Base-by-base conservation (phyloP, 805 yeast genomes). In the Saccharomycopsis oosterbeekiorum region DNA sequence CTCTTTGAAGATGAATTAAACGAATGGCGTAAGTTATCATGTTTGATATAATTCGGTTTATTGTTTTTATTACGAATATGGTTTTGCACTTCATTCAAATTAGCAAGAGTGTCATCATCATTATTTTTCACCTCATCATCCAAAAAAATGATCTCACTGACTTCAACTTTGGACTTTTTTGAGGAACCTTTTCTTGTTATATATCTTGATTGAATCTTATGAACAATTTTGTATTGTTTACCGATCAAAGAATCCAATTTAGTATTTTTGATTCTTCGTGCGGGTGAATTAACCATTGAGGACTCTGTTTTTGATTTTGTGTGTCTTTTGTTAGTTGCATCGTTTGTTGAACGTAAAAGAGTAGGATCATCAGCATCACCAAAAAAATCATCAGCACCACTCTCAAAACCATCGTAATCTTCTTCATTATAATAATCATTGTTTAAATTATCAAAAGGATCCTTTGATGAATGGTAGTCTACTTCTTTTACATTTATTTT, bases 81-180 rank as follows among this genome's bases (percentile, higher is more conserved):
- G 3, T 29, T 6, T 29, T 29, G 34, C 6, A 29, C 34, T 15
- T 51, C 24, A 51, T 14, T 51, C 10, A 24, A 51, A 51, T 24
- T 14, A 51, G n/a, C 24, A 17, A 4, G 12, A 5, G 37, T 4
- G 9, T 29, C 39, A 3, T 21, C 37, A 24, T 34, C 21, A 9
- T 34, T 29, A 11, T 9, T 17, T 29, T 26, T 17, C 11, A 15
- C 11, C 10, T 51, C 39, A 26, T 24, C 14, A n/a, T 59, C 47
- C 11, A 40, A 56, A 39, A 59, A 54, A 26, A 62, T 37, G 29
- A 63, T 63, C 57, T 63, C 65, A 42, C 65, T 63, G n/a, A 60
- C 56, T 37, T 63, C 63, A 2, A 63, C 53, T 54, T 40, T 63
- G 58, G 15, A 62, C 62, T n/a, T 60, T 58, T 50, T 42, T 10